Conservation (phyloP, 192 early-diverging fungal genomes). For the Globomyces pollinis-pini region DNA sequence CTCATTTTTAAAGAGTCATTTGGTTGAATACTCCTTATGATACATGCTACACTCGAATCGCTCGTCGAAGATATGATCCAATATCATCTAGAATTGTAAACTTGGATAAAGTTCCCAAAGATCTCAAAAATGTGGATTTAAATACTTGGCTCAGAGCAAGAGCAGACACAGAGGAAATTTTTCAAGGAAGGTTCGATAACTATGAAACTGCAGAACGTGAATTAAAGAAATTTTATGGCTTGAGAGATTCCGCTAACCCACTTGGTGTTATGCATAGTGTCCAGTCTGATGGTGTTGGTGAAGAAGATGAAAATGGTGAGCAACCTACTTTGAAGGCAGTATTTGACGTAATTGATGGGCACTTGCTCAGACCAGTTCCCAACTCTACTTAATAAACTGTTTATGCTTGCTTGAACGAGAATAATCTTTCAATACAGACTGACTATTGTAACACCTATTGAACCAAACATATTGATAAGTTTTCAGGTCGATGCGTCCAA, state of each 20-base stretch:
- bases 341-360: conserved; percentile 36
- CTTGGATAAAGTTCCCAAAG: conserved; percentile 11
- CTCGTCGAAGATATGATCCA: conserved; percentile 21
- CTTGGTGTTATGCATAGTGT: conserved; percentile 40
- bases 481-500: no score
- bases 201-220: conserved; percentile 13
- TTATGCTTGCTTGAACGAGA: not conserved
- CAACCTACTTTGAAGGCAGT: conserved; percentile 13
- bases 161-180: conserved; percentile 19
- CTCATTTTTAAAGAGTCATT: conserved; percentile 26
- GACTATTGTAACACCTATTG: no score
- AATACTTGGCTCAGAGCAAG: conserved; percentile 6
- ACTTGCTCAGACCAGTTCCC: conserved; percentile 29
- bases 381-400: not conserved
- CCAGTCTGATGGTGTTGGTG: conserved; percentile 25
- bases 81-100: conserved; percentile 17
- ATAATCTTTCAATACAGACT: no score
- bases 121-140: conserved; percentile 1
- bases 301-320: conserved; percentile 12
- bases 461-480: no score
- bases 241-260: conserved; percentile 3
- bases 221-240: conserved; percentile 18
- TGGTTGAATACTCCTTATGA: conserved; percentile 24
- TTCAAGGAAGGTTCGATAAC: conserved; percentile 17
- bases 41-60: conserved; percentile 25